Percentiles rank a stretch among this genome's conserved stretches.
Evolutionary conservation across 2,329 filamentous ascomycete species (phyloP).

Genomic region (Paecilomyces variotii): DNA sequence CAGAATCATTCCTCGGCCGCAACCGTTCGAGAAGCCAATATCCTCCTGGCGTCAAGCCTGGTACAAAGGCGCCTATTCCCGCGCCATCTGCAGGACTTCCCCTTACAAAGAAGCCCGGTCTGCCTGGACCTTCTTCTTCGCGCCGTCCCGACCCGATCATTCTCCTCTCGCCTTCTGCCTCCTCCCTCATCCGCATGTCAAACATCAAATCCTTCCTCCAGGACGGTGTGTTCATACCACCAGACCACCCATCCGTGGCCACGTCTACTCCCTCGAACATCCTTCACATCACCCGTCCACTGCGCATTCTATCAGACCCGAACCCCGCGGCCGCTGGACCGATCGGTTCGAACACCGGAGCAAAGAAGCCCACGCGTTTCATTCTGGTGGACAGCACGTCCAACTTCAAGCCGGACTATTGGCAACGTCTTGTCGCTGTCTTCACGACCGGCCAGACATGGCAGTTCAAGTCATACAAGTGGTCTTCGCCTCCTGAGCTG

Average conservation of each 20-base stretch:
- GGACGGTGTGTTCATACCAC: slow-evolving; percentile 10
- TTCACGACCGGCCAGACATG: slow-evolving; percentile 96
- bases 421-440: slow-evolving; percentile 87
- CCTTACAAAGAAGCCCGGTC: slow-evolving; percentile 31
- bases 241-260: slow-evolving; percentile 39
- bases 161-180: slow-evolving; percentile 90
- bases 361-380: slow-evolving; percentile 68
- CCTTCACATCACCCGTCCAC: slow-evolving; percentile 71
- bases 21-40: slow-evolving; percentile 33
- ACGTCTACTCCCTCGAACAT: slow-evolving; percentile 65
- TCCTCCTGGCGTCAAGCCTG: slow-evolving; percentile 25
- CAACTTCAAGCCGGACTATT: slow-evolving; percentile 97
- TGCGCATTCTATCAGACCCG: slow-evolving; percentile 48
- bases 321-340: slow-evolving; percentile 11
- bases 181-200: slow-evolving; percentile 85
- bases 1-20: slow-evolving; percentile 63
- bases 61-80: slow-evolving; percentile 20
- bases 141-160: slow-evolving; percentile 76
- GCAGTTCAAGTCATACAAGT: slow-evolving; percentile 99
- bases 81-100: slow-evolving; percentile 31
- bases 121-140: slow-evolving; percentile 38
- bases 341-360: slow-evolving; percentile 49
- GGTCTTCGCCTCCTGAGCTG: slow-evolving; percentile 78
- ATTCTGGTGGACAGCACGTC: slow-evolving; percentile 90
- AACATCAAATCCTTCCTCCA: slow-evolving; percentile 61